Base-by-base conservation (phyloP, 202 grass and related monocot species). In the Zizania palustris region DNA sequence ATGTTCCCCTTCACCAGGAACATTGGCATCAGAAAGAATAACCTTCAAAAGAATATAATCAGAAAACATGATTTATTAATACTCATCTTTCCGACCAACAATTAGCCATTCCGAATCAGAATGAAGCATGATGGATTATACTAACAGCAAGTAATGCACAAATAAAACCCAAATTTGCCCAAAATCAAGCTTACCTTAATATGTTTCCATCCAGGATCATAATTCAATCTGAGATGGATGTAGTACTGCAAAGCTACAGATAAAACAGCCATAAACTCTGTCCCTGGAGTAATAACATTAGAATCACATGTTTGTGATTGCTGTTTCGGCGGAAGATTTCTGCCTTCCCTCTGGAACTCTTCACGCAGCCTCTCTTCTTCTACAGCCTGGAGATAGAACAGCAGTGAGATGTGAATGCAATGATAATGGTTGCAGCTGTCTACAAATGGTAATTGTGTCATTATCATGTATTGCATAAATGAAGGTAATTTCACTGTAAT, bases 1-100 rank as follows among this genome's bases (percentile, higher is more conserved):
- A 75, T 98, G 96, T 78, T 98, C 96, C 78, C 96, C 96, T 98
- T 98, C 96, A 83, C 96, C 96, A 86, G 96, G 91, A 90, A 90
- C 96, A 98, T 98, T 98, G 62, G 96, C 96, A 92, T 98, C 96
- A 90, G 96, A 98, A 57, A 98, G 88, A 63, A 98, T 88, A 88
- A 98, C 95, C 95, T 98, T 94, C 85, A 86, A 86, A 82, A 90
- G 78, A 60, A 64, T 67, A 73, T 75, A 73, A 81, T 79, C 82
- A 90, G 73, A 86, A 73, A 5, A 78, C 72, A 63, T 71, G 9
- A 19, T 16, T 42, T 60, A 14, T 66, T 46, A 72, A 67, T 28
- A 14, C 40, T 77, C 64, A 45, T 3, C 8, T 55, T 72, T 63
- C 60, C 65, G 44, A 59, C 48, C 54, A 79, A 57, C 69, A 44